Evolutionary conservation across 208 protist genomes (phyloP), one percentile per base, ranked within the genome.

Genomic region (Acanthamoeba triangularis): DNA sequence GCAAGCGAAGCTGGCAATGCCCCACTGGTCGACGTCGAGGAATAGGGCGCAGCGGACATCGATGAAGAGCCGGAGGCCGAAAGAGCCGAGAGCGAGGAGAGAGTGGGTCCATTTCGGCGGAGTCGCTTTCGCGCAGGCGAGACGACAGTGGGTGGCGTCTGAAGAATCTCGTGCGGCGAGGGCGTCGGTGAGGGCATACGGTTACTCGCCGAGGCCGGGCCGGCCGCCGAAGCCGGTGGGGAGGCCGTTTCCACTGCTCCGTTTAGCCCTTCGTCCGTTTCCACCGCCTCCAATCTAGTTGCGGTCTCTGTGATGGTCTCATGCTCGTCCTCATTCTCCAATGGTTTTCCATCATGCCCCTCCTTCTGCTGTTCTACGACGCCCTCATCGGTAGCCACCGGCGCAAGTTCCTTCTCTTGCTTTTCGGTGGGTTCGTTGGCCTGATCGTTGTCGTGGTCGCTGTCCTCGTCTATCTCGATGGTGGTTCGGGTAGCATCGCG

Each of bases 391-490:
- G 2, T 47, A 11, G 41, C 41, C 41, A 47, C 41, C 41, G 41
- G 54, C 54, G 11, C 54, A 59, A 59, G 13, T 59, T 59, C 54
- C 54, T 59, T 14, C 20, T 2, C 54, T 14, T 23, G 41, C 41
- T 47, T 47, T 47, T 47, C 41, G 41, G 41, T 47, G 41, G 41
- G 41, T 47, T 47, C 52, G 59, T 65, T 23, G 18, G 23, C 25
- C 23, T n/a, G n/a, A n/a, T 65, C 18, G 10, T 41, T 10, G 16
- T 76, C 67, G 33, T 76, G 33, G 33, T 76, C 67, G 33, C 35
- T 76, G 14, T 63, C 80, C n/a, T 88, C 80, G 28, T 88, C 80
- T 54, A 88, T 63, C 8, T 54, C 44, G 76, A 85, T 85, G 59
- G 59, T 23, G 61, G 25, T 28, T 2, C 61, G 61, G 25, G 61